Evolutionary conservation across 129 eudicot species (phyloP).

Genomic region (Arctium lappa): DNA sequence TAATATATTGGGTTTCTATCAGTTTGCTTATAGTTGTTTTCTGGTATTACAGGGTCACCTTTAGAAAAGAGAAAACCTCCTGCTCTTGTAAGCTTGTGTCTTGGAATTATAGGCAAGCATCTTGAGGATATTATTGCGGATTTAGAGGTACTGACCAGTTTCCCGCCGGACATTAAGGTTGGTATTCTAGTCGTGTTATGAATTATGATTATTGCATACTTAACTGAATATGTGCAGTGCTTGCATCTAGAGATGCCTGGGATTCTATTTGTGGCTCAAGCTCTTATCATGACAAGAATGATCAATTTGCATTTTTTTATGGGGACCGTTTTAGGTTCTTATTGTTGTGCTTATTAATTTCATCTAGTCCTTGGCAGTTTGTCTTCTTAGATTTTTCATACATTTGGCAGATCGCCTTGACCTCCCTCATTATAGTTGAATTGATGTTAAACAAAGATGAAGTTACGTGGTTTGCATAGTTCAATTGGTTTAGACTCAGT

Average conservation of each 20-base stretch:
- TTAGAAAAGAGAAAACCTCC: conserved; percentile 56
- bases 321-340: neutral
- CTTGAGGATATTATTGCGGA: conserved; percentile 78
- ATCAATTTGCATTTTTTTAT: neutral
- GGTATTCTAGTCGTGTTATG: neutral
- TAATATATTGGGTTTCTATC: neutral
- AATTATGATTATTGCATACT: neutral
- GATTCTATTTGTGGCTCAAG: neutral
- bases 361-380: neutral
- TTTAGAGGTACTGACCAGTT: conserved; percentile 48
- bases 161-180: conserved; percentile 79
- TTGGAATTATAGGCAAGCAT: conserved; percentile 68
- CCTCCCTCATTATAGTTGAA: neutral
- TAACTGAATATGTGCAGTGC: neutral
- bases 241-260: neutral
- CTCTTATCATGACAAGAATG: neutral
- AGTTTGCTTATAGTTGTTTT: conserved; percentile 8
- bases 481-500: neutral
- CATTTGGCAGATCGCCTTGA: neutral
- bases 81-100: conserved; percentile 72
- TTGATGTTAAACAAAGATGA: neutral
- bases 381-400: neutral
- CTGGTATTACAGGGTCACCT: conserved; percentile 39
- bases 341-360: neutral
- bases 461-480: neutral